Base-by-base conservation (phyloP, 2,329 filamentous ascomycete species). In the Fusarium tupiense region DNA sequence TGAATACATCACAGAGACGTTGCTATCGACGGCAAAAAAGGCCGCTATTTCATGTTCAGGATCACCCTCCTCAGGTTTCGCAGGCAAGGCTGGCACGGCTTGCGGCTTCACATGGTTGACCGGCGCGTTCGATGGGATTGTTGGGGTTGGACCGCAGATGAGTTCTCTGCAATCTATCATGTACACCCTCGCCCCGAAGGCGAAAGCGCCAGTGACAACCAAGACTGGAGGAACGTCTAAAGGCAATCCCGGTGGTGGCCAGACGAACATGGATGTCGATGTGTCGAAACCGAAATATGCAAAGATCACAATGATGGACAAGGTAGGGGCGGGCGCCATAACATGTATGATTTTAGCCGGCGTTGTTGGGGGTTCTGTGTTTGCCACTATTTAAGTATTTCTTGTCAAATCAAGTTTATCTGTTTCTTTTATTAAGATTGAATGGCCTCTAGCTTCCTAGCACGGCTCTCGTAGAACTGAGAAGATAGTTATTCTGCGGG, bases 61-160 rank as follows among this genome's bases (percentile, higher is more conserved):
- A 13, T 82, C 86, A 2, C 81, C 85, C 1, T 14, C 52, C 17
- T n/a, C 46, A 12, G 61, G 81, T 4, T 91, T 85, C 80, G 83
- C 81, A 26, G 92, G 91, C 9, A 82, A 83, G 16, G 77, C 87
- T 8, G 87, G 89, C 38, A 90, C 90, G n/a, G 88, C 89, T 11
- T 94, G 92, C 79, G 92, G 92, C 22, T 89, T 91, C 76, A 84
- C 85, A 61, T 94, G 92, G 92, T 87, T 87, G 26, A 82, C 81
- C 26, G 82, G 81, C 8, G 79, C 74, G 5, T 93, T 89, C 74
- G 92, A 94, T 77, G 89, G 88, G 8, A 79, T 83, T 24, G 85
- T 84, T 16, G 92, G 92, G 60, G 91, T 94, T 14, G 92, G 92
- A 50, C 86, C 92, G 80, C 90, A 93, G 85, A 92, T 94, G 88